Evolutionary conservation across 768 basidiomycete genomes (phyloP), one percentile per base, ranked within the genome.

Genomic region (Neoboletus brunneissimus): DNA sequence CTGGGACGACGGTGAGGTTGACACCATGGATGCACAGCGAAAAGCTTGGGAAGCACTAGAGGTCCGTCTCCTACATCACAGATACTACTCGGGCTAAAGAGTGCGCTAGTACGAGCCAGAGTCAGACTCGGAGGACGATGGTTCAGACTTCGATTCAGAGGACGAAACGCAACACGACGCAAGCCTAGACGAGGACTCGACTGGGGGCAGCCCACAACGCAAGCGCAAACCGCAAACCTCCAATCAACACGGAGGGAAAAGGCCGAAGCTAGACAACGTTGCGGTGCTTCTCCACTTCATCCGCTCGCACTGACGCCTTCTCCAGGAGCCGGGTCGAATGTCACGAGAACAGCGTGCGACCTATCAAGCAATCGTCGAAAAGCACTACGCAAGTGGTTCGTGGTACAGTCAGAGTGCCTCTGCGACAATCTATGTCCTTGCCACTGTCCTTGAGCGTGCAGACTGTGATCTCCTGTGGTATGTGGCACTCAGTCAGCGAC

Each of bases 381-480:
- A 88, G 65, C 87, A 98, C 73, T 98, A 97, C 66, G 77, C 79
- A 59, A 77, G 83, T 18, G 97, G 97, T 37, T 89, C 91, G 45
- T 91, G 85, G 75, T 82, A 91, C 65, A 92, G 93, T 1, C 94
- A 94, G 73, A 92, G 91, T 64, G 93, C 91, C 8, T 85, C 94
- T 11, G 88, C 89, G 23, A 89, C 88, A 29, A 82, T 98, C 49
- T 98, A 96, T 70, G 79, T 92, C 59, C 84, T 99, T 4, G 92
- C 95, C 11, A 93, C 89, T 5, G 81, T 87, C n/a, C 80, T 98
- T 10, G 94, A 95, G 65, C 84, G 95, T 34, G 89, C 88, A 12
- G 96, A 98, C 70, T 92, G 94, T 66, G 94, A 98, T 70, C 79
- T 95, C 8, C 77, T 98, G 45, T 99, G 97, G 97, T 94, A 65